phyloP scores from a whole-genome alignment of 2,329 filamentous ascomycete species.

The Cordyceps cicadae region DNA sequence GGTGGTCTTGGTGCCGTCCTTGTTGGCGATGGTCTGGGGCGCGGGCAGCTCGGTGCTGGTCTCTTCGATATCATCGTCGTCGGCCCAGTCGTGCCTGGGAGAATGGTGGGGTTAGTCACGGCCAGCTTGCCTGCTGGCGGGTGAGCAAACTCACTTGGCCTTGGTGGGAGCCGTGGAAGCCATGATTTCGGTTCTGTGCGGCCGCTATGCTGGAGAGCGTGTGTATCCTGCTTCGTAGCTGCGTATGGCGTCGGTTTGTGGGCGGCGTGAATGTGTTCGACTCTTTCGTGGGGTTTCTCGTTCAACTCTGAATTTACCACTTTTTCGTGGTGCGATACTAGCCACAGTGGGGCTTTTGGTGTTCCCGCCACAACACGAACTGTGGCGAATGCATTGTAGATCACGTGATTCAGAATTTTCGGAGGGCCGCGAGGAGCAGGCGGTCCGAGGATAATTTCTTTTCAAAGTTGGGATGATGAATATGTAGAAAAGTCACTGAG shows the following conservation, averaged over 20 bases:
- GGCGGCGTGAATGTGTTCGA: slow-evolving; percentile 14
- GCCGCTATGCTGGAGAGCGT: slow-evolving; percentile 9
- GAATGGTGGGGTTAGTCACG: slow-evolving; percentile 30
- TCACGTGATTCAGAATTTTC: not conserved
- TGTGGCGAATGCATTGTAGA: slow-evolving; percentile 16
- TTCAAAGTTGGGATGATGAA: too few relatives aligned
- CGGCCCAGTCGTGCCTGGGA: slow-evolving; percentile 74
- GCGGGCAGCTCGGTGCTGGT: slow-evolving; percentile 62
- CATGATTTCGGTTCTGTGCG: slow-evolving; percentile 23
- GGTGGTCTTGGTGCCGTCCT: slow-evolving; percentile 95
- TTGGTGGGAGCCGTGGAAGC: slow-evolving; percentile 31
- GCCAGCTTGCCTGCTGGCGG: slow-evolving; percentile 12
- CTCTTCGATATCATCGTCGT: slow-evolving; percentile 85
- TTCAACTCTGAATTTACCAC: slow-evolving; percentile 29
- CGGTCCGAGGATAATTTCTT: too few relatives aligned
- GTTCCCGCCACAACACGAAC: slow-evolving; percentile 5
- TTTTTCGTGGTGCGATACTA: slow-evolving; percentile 33
- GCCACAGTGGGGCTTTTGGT: slow-evolving; percentile 24
- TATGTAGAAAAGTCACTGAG: too few relatives aligned
- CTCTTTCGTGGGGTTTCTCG: slow-evolving; percentile 31
- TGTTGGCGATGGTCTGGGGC: slow-evolving; percentile 86
- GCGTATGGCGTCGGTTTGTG: slow-evolving; percentile 17
- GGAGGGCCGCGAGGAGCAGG: too few relatives aligned
- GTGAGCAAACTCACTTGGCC: slow-evolving; percentile 28
- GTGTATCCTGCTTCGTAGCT: not conserved